These are phyloP conservation scores for Neofusicoccum umdonicola DNA, from an alignment of 2,329 filamentous ascomycete species.

Conservation along the genomic window DNA sequence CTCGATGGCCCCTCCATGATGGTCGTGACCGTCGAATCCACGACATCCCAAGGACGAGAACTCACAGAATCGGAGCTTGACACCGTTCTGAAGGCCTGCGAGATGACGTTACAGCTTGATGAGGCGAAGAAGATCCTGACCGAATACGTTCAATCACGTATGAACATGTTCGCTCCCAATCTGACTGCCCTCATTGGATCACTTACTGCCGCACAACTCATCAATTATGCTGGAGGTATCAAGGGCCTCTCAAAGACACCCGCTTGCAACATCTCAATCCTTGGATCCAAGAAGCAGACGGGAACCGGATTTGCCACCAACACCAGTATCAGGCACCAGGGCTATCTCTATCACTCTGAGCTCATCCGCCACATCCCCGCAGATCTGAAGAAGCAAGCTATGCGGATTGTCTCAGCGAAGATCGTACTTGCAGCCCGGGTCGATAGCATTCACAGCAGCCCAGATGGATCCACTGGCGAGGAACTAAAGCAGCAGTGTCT, in stretches of 20 bases:
- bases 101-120: slow-evolving; percentile 85
- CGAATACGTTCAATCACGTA: slow-evolving; percentile 93
- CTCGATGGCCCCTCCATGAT: slow-evolving; percentile 88
- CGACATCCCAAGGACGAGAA: slow-evolving; percentile 77
- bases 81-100: slow-evolving; percentile 72
- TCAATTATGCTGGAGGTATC: slow-evolving; percentile 88
- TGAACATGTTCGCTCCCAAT: slow-evolving; percentile 95
- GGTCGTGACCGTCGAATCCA: slow-evolving; percentile 94
- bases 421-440: slow-evolving; percentile 89
- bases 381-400: slow-evolving; percentile 87
- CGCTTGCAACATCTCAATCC: slow-evolving; percentile 85
- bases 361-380: slow-evolving; percentile 81
- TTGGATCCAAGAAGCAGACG: slow-evolving; percentile 84
- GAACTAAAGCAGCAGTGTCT: slow-evolving; percentile 79
- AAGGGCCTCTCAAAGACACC: slow-evolving; percentile 88
- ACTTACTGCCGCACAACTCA: slow-evolving; percentile 89
- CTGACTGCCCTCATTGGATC: slow-evolving; percentile 87
- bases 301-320: slow-evolving; percentile 87
- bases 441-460: slow-evolving; percentile 77
- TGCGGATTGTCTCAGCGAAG: slow-evolving; percentile 92
- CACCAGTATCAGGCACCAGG: slow-evolving; percentile 84
- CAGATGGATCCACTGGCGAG: slow-evolving; percentile 79
- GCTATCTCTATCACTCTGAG: slow-evolving; percentile 87
- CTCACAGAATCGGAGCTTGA: slow-evolving; percentile 74
- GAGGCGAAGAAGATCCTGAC: slow-evolving; percentile 82